Conservation (phyloP, 2,329 filamentous ascomycete genomes). For the Pseudogymnoascus pannorum region DNA sequence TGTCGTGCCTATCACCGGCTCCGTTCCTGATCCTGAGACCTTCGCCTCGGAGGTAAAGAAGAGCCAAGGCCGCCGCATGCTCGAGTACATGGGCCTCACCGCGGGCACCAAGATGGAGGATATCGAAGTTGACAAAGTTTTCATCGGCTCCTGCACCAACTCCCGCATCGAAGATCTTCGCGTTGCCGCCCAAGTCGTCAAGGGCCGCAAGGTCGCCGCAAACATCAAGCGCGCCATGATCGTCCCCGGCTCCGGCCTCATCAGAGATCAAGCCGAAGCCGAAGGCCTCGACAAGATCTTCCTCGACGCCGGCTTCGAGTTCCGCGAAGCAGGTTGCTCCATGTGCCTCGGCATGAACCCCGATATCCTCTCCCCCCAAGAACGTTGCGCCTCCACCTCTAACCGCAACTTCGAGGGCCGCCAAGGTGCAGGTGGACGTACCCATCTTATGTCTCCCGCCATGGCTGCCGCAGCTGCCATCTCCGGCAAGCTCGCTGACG, state of each 20-base stretch:
- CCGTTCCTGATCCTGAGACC: conserved; percentile 83
- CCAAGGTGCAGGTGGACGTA: conserved; percentile 84
- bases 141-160: conserved; percentile 97
- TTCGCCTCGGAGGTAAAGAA: conserved; percentile 77
- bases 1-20: conserved; percentile 85
- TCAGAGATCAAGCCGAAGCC: conserved; percentile 84
- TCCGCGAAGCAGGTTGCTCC: conserved; percentile 95
- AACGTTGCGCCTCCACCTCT: conserved; percentile 90
- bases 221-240: conserved; percentile 96
- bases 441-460: conserved; percentile 92
- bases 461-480: conserved; percentile 93
- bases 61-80: conserved; percentile 66
- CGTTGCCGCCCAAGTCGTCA: conserved; percentile 75
- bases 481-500: conserved; percentile 83
- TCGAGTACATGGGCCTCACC: conserved; percentile 93
- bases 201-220: conserved; percentile 76
- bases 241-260: conserved; percentile 87
- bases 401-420: conserved; percentile 98
- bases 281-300: conserved; percentile 95
- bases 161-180: conserved; percentile 92
- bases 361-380: conserved; percentile 84
- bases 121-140: conserved; percentile 89
- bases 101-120: conserved; percentile 86
- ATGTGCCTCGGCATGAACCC: conserved; percentile 99
- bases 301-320: conserved; percentile 85